phyloP scores from a whole-genome alignment of 179 eudicot species.

The Amaranthus tricolor region DNA sequence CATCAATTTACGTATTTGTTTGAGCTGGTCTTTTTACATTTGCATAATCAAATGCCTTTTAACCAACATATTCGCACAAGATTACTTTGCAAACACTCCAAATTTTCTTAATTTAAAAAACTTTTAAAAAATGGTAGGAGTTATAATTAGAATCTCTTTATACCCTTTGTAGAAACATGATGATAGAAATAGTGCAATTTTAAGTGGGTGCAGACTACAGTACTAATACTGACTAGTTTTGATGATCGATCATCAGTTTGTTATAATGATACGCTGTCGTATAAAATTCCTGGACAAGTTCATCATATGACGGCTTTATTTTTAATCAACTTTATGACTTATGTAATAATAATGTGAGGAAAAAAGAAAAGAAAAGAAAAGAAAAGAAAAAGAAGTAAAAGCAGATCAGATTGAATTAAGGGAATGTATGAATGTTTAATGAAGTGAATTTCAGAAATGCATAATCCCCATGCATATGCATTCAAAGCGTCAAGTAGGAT shows the following conservation, averaged over 20 bases:
- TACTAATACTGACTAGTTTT: neutral
- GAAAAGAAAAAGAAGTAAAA: neutral
- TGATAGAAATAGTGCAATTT: conserved; percentile 21
- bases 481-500: conserved; percentile 34
- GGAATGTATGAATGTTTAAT: conserved; percentile 27
- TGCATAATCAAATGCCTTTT: neutral
- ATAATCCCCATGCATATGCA: conserved; percentile 49
- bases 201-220: neutral
- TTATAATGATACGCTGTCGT: conserved; percentile 5
- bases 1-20: no score
- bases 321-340: conserved; percentile 36
- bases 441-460: conserved; percentile 11
- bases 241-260: conserved; percentile 17
- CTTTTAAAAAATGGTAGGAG: neutral
- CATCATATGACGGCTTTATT: conserved; percentile 27
- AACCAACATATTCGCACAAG: neutral
- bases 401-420: neutral
- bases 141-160: neutral
- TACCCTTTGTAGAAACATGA: conserved; percentile 10
- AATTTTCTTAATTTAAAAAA: neutral
- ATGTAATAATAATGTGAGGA: conserved; percentile 22
- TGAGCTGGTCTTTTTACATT: no score
- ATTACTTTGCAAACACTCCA: neutral
- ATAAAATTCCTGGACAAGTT: conserved; percentile 12
- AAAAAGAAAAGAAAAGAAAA: conserved; percentile 14